Evolutionary conservation across 75 land plant species (phyloP).

Genomic region (Cryptomeria japonica): DNA sequence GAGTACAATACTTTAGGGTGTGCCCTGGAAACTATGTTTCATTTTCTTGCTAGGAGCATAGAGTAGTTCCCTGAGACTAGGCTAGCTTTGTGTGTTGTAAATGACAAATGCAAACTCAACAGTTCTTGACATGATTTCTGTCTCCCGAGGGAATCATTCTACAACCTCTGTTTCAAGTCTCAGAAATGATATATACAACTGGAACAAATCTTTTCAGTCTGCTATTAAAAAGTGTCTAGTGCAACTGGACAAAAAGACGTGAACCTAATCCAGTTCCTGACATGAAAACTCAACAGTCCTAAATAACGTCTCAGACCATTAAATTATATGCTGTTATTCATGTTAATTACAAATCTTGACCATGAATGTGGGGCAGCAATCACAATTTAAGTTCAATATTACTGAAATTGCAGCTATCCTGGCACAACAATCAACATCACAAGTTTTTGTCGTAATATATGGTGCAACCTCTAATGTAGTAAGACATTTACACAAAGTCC

Average conservation of each 20-base stretch:
- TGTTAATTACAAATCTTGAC: slow-evolving; percentile 84
- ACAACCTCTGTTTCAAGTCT: slow-evolving; percentile 22
- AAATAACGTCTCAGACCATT: slow-evolving; percentile 31
- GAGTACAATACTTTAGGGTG: too few species aligned
- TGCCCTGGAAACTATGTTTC: too few species aligned
- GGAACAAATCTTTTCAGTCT: slow-evolving; percentile 57
- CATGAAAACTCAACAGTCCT: slow-evolving; percentile 14
- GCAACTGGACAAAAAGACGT: slow-evolving; percentile 68
- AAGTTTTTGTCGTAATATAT: slow-evolving; percentile 60
- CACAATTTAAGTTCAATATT: slow-evolving; percentile 75
- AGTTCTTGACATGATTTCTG: slow-evolving; percentile 78
- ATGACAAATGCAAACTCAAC: background rate
- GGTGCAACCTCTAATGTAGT: slow-evolving; percentile 75
- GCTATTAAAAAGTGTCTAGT: slow-evolving; percentile 80
- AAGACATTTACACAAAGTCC: slow-evolving; percentile 72
- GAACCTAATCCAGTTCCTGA: slow-evolving; percentile 76
- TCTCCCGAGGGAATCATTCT: slow-evolving; percentile 69
- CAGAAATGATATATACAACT: slow-evolving; percentile 28
- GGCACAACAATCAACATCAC: slow-evolving; percentile 48
- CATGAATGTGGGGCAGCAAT: slow-evolving; percentile 60
- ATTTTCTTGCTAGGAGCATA: too few species aligned
- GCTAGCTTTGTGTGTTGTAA: too few species aligned
- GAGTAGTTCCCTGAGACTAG: too few species aligned
- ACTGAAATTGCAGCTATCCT: slow-evolving; percentile 58
- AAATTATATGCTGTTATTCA: too few species aligned